Percentiles rank a stretch among this genome's conserved stretches.
These are phyloP conservation scores for Hondaea fermentalgiana DNA, from an alignment of 108 stramenopile species.

Conservation along the genomic window DNA sequence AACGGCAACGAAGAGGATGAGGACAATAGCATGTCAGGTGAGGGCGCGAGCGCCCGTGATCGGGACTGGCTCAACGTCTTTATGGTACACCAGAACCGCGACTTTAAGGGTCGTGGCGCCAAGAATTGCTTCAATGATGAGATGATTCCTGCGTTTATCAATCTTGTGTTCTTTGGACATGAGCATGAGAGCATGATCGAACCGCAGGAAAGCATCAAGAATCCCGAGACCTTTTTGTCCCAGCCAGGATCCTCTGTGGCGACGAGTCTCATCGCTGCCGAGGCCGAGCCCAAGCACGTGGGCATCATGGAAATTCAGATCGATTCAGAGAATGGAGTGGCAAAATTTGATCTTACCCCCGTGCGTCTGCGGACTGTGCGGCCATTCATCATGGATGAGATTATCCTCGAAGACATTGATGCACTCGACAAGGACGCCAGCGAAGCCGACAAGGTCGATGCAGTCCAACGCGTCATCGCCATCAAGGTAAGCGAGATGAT, in stretches of 20 bases:
- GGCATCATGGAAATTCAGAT: slow-evolving; percentile 59
- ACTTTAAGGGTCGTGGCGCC: slow-evolving; percentile 72
- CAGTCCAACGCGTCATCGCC: slow-evolving; percentile 55
- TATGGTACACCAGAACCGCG: slow-evolving; percentile 90
- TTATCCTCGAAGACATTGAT: slow-evolving; percentile 37
- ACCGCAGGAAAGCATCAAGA: slow-evolving; percentile 70
- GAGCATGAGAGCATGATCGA: slow-evolving; percentile 82
- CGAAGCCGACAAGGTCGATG: slow-evolving; percentile 57
- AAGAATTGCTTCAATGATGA: slow-evolving; percentile 91
- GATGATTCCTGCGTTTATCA: slow-evolving; percentile 98
- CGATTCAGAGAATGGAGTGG: neutral
- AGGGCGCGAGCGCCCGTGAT: neutral
- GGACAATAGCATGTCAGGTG: slow-evolving; percentile 19
- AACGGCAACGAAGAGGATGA: slow-evolving; percentile 10
- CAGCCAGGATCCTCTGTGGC: slow-evolving; percentile 92
- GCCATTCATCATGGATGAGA: slow-evolving; percentile 63
- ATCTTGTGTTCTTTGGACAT: slow-evolving; percentile 84
- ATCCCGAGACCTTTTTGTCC: slow-evolving; percentile 72
- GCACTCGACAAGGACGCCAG: slow-evolving; percentile 28
- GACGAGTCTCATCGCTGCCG: slow-evolving; percentile 71
- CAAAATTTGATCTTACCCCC: slow-evolving; percentile 24
- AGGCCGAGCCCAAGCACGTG: slow-evolving; percentile 74
- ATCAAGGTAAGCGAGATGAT: slow-evolving; percentile 60
- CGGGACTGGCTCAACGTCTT: slow-evolving; percentile 74
- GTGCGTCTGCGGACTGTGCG: slow-evolving; percentile 60